Conservation (phyloP, 257 asterid species). For the Solanum etuberosum region DNA sequence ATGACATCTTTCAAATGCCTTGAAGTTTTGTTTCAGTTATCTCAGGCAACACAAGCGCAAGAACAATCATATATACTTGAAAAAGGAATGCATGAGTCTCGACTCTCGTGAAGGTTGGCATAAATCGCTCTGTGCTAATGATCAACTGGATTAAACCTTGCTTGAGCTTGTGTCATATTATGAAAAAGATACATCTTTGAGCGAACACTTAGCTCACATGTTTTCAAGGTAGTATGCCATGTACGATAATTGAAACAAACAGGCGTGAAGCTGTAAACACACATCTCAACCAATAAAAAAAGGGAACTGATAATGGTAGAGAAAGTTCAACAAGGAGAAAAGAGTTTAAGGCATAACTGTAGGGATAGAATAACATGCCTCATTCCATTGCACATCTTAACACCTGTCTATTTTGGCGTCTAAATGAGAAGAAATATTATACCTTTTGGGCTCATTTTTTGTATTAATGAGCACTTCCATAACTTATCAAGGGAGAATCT, state of each 20-base stretch:
- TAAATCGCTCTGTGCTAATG: neutral
- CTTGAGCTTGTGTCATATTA: neutral
- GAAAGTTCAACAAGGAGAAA: neutral
- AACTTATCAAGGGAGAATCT: neutral
- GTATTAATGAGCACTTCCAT: neutral
- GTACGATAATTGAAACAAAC: neutral
- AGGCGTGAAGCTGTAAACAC: neutral
- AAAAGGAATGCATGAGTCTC: neutral
- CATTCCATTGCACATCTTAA: neutral
- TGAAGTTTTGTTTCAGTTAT: neutral
- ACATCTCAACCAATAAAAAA: neutral
- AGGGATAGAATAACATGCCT: neutral
- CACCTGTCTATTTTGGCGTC: neutral
- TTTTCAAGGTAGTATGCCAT: neutral
- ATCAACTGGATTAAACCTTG: neutral
- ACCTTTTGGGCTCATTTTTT: neutral
- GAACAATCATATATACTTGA: neutral
- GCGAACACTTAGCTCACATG: neutral
- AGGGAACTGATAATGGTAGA: neutral
- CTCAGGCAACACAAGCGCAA: neutral
- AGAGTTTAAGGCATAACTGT: neutral
- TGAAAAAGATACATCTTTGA: neutral
- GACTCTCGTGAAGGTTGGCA: neutral
- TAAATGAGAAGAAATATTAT: neutral
- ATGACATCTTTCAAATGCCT: neutral